Evolutionary conservation across 352 stramenopile genomes (phyloP), one percentile per base, ranked within the genome.

Genomic region (Globisporangium nunn): DNA sequence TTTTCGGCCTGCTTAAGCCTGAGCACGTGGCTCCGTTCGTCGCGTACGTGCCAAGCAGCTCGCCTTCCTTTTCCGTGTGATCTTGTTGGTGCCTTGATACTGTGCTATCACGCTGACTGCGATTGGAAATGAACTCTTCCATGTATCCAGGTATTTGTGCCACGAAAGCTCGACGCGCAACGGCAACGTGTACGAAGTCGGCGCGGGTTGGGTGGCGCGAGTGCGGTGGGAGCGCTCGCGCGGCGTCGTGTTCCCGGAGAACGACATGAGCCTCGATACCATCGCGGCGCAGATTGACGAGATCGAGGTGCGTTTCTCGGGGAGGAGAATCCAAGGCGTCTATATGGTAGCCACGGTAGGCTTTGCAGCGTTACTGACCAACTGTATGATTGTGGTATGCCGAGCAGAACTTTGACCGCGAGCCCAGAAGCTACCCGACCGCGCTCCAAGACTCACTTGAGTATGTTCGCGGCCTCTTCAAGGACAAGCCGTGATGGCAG

Each of bases 21-120:
- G 88, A 96, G 63, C 93, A 91, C 62, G 86, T 96, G 6, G 85
- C 87, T 7, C 88, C 88, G 30, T 90, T 81, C 28, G 82, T 96
- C 55, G 85, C 71, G 30, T 96, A 80, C 70, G 23, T 23, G 23
- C 23, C 23, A 23, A 23, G 23, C 23, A 23, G 23, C 1, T 23
- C 23, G 23, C 23, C 23, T 23, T 23, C 23, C 23, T 23, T 23
- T 23, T 23, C 23, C 23, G 1, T 23, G 1, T 23, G 23, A 23
- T 23, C 23, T 23, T 23, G 23, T 23, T 1, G 23, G 23, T 23
- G 0, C 23, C 1, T 23, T 23, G 23, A 23, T 23, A 23, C 23
- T 23, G 23, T 23, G 23, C 23, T 23, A 23, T 23, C 23, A 23
- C 23, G 23, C 23, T 23, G 23, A 23, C 23, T 23, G 23, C 23